Evolutionary conservation across 2,329 filamentous ascomycete species (phyloP).

Genomic region (Fusarium musae): DNA sequence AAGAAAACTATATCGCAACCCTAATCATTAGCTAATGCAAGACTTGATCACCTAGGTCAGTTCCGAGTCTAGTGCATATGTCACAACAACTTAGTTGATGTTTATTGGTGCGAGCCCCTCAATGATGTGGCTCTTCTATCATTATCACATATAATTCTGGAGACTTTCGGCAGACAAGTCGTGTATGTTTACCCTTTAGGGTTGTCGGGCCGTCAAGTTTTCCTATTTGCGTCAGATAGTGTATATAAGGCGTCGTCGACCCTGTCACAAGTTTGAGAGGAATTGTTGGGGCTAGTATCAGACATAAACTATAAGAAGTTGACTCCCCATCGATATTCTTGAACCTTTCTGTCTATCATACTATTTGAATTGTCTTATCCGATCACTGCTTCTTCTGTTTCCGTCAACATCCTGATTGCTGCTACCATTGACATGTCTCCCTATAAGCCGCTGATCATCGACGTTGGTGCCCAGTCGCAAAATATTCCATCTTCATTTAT

Average conservation of each 20-base stretch:
- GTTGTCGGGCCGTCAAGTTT: neutral
- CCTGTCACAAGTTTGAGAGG: neutral
- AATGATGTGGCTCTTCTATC: neutral
- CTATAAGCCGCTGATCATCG: conserved; percentile 20
- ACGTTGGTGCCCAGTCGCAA: neutral
- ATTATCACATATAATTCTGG: neutral
- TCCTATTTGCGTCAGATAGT: neutral
- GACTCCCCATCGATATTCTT: neutral
- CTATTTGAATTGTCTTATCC: neutral
- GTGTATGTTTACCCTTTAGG: neutral
- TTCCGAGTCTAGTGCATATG: conserved; percentile 11
- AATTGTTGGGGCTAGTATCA: neutral
- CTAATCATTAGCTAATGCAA: conserved; percentile 4
- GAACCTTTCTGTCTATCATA: neutral
- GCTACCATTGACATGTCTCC: neutral
- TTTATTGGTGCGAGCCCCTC: conserved; percentile 26
- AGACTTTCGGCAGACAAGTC: neutral
- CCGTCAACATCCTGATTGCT: neutral
- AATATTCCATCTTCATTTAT: conserved; percentile 4
- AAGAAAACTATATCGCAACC: neutral
- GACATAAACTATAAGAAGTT: neutral
- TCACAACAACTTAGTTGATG: neutral
- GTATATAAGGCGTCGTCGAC: neutral
- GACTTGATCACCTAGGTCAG: neutral
- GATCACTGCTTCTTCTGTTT: neutral